Evolutionary conservation across 129 eudicot species (phyloP).

Genomic region (sunflower (Helianthus annuus)): DNA sequence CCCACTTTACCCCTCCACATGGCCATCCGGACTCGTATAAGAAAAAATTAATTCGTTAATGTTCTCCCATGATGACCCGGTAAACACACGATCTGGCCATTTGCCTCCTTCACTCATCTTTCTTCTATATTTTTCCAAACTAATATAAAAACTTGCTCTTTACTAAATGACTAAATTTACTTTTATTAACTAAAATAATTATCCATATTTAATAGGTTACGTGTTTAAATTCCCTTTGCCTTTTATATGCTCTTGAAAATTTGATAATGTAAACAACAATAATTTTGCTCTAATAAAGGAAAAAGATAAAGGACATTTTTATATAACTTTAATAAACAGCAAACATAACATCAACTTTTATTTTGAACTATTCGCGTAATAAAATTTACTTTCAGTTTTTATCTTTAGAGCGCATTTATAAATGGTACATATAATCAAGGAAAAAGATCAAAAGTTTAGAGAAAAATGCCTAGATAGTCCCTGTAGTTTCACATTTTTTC

Average conservation of each 20-base stretch:
- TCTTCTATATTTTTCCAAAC: no score
- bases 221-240: conserved; percentile 11
- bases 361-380: not conserved
- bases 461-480: no score
- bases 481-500: no score
- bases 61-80: no score
- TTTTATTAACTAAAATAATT: not conserved
- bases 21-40: no score
- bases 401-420: not conserved
- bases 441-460: no score
- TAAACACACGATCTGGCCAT: no score
- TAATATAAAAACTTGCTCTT: no score
- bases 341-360: not conserved
- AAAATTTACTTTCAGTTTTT: not conserved
- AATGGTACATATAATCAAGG: not conserved
- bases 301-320: not conserved
- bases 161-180: no score
- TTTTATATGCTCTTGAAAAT: not conserved
- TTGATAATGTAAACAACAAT: not conserved
- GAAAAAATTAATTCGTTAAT: no score
- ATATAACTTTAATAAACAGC: conserved; percentile 1
- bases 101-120: no score
- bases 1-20: no score
- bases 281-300: not conserved
- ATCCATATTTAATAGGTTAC: not conserved